These are phyloP conservation scores for Fusarium floridanum DNA, from an alignment of 2,329 filamentous ascomycete genomes.

Conservation along the genomic window DNA sequence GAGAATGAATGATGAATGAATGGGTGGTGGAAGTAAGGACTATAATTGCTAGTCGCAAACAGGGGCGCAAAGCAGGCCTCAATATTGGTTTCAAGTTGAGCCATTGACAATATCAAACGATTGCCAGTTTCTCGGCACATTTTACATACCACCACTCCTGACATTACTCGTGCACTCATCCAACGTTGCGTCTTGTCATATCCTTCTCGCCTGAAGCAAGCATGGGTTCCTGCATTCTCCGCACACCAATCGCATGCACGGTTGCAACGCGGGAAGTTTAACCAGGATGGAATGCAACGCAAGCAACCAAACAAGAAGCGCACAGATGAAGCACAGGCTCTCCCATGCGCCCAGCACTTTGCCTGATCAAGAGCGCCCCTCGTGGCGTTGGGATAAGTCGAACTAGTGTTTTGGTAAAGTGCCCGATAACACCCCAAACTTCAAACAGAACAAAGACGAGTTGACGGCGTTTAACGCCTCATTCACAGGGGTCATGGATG, in stretches of 20 bases:
- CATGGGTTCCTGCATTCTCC: not conserved
- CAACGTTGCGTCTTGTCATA: not conserved
- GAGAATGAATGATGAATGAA: slow-evolving; percentile 1
- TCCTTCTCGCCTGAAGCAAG: not conserved
- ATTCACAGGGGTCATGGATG: not conserved
- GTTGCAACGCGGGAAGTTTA: not conserved
- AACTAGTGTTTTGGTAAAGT: not conserved
- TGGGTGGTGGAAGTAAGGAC: slow-evolving; percentile 13
- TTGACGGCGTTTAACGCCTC: slow-evolving; percentile 1
- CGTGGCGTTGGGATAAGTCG: not conserved
- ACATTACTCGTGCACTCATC: not conserved
- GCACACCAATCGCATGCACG: not conserved
- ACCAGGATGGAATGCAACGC: not conserved
- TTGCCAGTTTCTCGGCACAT: slow-evolving; percentile 4
- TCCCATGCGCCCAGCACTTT: not conserved
- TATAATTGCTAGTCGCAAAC: slow-evolving; percentile 28
- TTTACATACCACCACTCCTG: not conserved
- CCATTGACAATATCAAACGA: slow-evolving; percentile 25
- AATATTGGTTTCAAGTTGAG: slow-evolving; percentile 9
- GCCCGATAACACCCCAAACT: not conserved
- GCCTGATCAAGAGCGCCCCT: not conserved
- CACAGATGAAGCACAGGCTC: slow-evolving; percentile 3
- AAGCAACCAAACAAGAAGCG: not conserved
- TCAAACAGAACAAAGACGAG: slow-evolving; percentile 6
- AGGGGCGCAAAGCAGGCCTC: not conserved